Evolutionary conservation across 129 eudicot genomes (phyloP).

Genomic region (Flaveria brownii): DNA sequence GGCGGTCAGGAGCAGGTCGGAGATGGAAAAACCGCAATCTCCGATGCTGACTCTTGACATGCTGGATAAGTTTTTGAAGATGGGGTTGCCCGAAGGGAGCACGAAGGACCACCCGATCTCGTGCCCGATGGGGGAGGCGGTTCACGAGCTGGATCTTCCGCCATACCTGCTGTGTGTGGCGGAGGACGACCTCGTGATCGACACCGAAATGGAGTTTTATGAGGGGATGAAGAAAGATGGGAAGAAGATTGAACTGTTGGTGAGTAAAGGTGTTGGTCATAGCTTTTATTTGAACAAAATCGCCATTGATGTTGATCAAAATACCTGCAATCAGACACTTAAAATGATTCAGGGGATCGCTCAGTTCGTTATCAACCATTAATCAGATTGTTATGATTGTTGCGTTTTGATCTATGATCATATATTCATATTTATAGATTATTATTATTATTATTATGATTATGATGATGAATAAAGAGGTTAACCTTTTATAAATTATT

Average conservation of each 20-base stretch:
- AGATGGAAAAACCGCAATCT: constrained; percentile 61
- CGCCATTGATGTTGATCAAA: constrained; percentile 60
- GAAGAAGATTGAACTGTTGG: constrained; percentile 57
- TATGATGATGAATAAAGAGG: background rate
- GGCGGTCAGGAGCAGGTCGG: constrained; percentile 62
- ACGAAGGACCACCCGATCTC: constrained; percentile 78
- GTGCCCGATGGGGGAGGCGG: constrained; percentile 65
- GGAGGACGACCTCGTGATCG: constrained; percentile 60
- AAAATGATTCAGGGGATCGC: constrained; percentile 45
- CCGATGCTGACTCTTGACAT: constrained; percentile 78
- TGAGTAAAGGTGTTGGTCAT: constrained; percentile 60
- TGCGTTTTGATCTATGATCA: background rate
- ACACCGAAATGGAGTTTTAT: constrained; percentile 68
- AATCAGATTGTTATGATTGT: constrained; percentile 17
- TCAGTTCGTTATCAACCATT: constrained; percentile 49
- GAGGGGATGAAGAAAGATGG: constrained; percentile 58
- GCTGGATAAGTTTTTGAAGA: constrained; percentile 66
- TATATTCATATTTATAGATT: too few relatives aligned
- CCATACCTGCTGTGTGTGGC: constrained; percentile 69
- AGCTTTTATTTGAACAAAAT: constrained; percentile 76
- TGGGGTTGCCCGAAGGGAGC: constrained; percentile 63
- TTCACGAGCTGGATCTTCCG: constrained; percentile 47
- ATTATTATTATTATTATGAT: too few relatives aligned
- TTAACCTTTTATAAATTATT: background rate
- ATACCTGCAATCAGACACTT: constrained; percentile 41